These are phyloP conservation scores for Iberis pinnata DNA, from an alignment of 345 rosid species.

Conservation along the genomic window DNA sequence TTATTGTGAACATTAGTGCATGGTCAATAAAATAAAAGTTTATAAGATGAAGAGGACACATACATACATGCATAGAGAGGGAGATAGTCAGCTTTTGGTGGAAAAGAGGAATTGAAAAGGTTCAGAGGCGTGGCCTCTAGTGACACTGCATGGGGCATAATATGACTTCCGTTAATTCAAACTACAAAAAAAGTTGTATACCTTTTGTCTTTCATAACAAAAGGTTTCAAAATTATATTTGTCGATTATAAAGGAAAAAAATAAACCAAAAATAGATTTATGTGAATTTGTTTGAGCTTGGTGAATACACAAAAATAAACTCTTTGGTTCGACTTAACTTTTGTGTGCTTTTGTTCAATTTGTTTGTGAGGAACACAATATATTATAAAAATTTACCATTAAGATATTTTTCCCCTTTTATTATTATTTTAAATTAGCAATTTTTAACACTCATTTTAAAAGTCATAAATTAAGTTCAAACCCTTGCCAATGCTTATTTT, in stretches of 20 bases:
- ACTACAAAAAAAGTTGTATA: constrained; percentile 20
- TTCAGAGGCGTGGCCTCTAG: constrained; percentile 33
- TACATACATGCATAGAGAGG: constrained; percentile 20
- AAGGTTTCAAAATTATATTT: neutral
- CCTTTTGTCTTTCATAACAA: constrained; percentile 22
- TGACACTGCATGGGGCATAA: constrained; percentile 33
- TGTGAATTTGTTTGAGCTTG: constrained; percentile 4
- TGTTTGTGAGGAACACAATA: no score
- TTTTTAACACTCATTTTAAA: no score
- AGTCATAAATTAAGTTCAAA: no score
- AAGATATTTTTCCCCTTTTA: no score
- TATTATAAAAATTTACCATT: no score
- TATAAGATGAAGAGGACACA: constrained; percentile 15
- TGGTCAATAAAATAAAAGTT: constrained; percentile 18
- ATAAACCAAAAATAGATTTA: constrained; percentile 10
- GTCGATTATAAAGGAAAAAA: constrained; percentile 6
- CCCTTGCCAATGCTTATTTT: no score
- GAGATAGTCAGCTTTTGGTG: constrained; percentile 27
- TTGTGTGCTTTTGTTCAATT: no score
- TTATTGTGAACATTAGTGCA: constrained; percentile 20
- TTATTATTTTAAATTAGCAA: no score
- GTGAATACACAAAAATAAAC: neutral
- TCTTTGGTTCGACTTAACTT: constrained; percentile 1
- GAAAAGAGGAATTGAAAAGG: constrained; percentile 33
- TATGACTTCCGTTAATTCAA: constrained; percentile 31